Evolutionary conservation across 1,284 basidiomycete species (phyloP).

Genomic region (Butyriboletus appendiculatus): DNA sequence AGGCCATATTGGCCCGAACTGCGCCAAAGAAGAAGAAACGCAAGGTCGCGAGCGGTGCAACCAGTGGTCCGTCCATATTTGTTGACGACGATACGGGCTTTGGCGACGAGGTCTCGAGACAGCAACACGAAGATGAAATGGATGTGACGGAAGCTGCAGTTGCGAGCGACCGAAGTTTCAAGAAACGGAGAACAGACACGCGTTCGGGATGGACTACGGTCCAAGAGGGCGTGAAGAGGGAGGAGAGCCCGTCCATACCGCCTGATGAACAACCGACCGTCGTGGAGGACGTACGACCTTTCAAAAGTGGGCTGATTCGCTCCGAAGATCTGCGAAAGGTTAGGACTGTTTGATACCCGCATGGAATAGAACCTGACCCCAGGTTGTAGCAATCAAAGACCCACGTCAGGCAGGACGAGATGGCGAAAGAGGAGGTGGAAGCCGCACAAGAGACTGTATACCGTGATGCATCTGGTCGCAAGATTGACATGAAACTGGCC

Average conservation of each 20-base stretch:
- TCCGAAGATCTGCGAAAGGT: conserved; percentile 63
- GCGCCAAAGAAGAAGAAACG: conserved; percentile 71
- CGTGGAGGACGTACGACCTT: conserved; percentile 46
- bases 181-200: conserved; percentile 62
- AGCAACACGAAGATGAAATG: conserved; percentile 50
- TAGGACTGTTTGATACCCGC: background rate
- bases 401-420: conserved; percentile 42
- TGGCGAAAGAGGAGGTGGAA: conserved; percentile 52
- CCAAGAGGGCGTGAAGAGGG: conserved; percentile 44
- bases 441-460: conserved; percentile 90
- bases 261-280: conserved; percentile 72
- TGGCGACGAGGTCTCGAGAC: conserved; percentile 41
- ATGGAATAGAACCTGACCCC: conserved; percentile 4
- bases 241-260: conserved; percentile 53
- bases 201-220: conserved; percentile 61
- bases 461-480: conserved; percentile 86
- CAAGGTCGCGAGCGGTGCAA: conserved; percentile 47
- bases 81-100: conserved; percentile 74
- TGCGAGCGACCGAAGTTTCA: conserved; percentile 71
- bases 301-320: conserved; percentile 78
- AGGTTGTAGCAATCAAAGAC: conserved; percentile 41
- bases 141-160: conserved; percentile 62
- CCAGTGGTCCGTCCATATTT: conserved; percentile 43
- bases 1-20: conserved; percentile 83
- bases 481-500: conserved; percentile 86